Percentiles rank a stretch among this genome's conserved stretches.
phyloP scores from a whole-genome alignment of 2,329 filamentous ascomycete genomes.

The Microdochium trichocladiopsis region DNA sequence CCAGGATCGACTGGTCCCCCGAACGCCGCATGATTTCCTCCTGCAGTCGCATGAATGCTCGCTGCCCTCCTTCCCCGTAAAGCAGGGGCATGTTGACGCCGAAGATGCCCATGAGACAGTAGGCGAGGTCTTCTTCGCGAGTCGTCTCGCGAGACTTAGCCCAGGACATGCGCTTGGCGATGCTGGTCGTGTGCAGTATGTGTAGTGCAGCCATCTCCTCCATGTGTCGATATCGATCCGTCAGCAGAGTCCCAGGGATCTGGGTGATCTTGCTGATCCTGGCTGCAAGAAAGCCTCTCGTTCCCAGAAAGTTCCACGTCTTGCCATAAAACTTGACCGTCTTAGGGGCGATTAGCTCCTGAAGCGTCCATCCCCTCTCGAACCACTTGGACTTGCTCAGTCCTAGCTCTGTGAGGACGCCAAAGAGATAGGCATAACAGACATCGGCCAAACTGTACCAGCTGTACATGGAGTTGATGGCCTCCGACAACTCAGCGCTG shows the following conservation, averaged over 20 bases:
- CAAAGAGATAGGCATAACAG: neutral
- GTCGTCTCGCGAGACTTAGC: conserved; percentile 9
- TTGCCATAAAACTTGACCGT: neutral
- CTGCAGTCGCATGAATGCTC: conserved; percentile 1
- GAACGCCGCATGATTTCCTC: neutral
- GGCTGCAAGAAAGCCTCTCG: neutral
- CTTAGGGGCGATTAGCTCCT: neutral
- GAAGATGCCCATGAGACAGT: conserved; percentile 15
- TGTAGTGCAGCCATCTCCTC: neutral
- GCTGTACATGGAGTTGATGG: neutral
- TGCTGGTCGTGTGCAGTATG: conserved; percentile 2
- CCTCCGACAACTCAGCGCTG: neutral
- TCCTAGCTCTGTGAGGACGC: neutral
- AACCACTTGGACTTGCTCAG: neutral
- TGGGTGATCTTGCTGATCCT: neutral
- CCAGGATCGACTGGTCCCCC: neutral
- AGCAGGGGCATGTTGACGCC: conserved; percentile 14
- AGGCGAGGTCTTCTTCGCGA: conserved; percentile 12
- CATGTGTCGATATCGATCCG: too few species aligned
- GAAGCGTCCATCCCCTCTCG: neutral
- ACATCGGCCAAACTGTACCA: neutral
- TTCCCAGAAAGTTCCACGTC: neutral
- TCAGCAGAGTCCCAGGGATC: neutral
- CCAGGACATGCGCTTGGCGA: conserved; percentile 15
- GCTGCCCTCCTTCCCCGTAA: conserved; percentile 6